phyloP scores from a whole-genome alignment of 2,329 filamentous ascomycete genomes.

The Ceratocystis colombiana region DNA sequence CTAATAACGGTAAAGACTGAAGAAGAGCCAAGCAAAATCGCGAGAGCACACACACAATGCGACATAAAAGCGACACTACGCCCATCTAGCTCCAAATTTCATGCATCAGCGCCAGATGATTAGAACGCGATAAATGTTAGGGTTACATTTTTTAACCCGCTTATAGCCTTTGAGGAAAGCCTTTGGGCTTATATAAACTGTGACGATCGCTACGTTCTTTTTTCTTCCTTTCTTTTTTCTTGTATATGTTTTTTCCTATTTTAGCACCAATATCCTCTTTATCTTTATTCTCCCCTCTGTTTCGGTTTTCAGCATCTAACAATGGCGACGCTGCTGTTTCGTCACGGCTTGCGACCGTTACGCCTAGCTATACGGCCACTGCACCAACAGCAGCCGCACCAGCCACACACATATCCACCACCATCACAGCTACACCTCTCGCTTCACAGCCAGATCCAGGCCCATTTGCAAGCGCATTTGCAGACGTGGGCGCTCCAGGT shows the following conservation, averaged over 20 bases:
- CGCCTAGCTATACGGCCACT: not conserved
- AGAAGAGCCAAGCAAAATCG: too few species aligned
- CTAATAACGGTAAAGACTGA: too few species aligned
- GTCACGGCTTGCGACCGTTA: constrained; percentile 13
- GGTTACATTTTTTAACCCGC: too few species aligned
- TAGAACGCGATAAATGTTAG: too few species aligned
- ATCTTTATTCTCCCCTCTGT: not conserved
- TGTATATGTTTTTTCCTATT: not conserved
- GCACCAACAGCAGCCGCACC: not conserved
- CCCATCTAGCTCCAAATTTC: not conserved
- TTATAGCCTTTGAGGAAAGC: constrained; percentile 1
- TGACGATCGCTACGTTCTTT: not conserved
- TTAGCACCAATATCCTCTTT: not conserved
- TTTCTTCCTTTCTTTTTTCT: not conserved
- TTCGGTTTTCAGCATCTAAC: not conserved
- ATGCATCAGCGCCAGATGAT: not conserved
- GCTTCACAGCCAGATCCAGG: constrained; percentile 3
- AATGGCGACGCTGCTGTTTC: constrained; percentile 15
- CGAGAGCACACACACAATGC: too few species aligned
- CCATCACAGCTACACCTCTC: constrained; percentile 3
- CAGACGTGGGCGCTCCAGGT: not conserved
- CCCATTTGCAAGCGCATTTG: not conserved
- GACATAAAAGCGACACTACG: not conserved
- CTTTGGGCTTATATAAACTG: not conserved
- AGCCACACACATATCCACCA: constrained; percentile 9